These are phyloP conservation scores for Xenoacremonium recifei DNA, from an alignment of 2,329 filamentous ascomycete genomes.

Conservation along the genomic window DNA sequence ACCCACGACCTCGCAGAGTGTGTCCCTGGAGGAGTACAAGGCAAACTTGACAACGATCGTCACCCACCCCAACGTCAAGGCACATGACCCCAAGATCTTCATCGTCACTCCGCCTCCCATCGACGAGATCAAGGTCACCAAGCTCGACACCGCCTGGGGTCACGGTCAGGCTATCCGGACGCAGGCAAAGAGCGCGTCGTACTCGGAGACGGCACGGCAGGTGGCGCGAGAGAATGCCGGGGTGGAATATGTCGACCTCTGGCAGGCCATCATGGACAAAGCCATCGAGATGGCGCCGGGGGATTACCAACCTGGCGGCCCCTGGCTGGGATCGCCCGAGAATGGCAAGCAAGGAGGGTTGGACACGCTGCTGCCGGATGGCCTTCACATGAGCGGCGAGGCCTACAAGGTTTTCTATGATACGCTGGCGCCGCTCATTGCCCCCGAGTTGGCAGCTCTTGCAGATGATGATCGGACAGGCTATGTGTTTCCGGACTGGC, in stretches of 20 bases:
- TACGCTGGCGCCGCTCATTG: slow-evolving; percentile 47
- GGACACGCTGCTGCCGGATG: slow-evolving; percentile 53
- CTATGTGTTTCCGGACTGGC: slow-evolving; percentile 52
- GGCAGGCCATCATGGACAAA: slow-evolving; percentile 72
- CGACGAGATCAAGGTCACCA: slow-evolving; percentile 67
- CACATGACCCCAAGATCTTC: slow-evolving; percentile 71
- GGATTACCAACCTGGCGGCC: slow-evolving; percentile 52
- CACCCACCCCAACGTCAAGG: slow-evolving; percentile 65
- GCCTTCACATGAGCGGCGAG: slow-evolving; percentile 55
- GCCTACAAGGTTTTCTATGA: slow-evolving; percentile 54
- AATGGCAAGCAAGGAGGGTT: slow-evolving; percentile 51
- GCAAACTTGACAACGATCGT: slow-evolving; percentile 71
- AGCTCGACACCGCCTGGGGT: slow-evolving; percentile 46
- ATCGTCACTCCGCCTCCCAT: slow-evolving; percentile 81
- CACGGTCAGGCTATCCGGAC: slow-evolving; percentile 42
- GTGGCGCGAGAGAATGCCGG: slow-evolving; percentile 68
- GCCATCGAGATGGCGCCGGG: slow-evolving; percentile 57
- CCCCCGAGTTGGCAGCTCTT: slow-evolving; percentile 39
- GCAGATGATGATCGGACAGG: slow-evolving; percentile 35
- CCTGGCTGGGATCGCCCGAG: slow-evolving; percentile 49
- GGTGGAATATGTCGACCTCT: slow-evolving; percentile 74
- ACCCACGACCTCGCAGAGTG: slow-evolving; percentile 66
- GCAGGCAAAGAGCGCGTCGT: slow-evolving; percentile 49
- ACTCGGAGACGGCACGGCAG: slow-evolving; percentile 60
- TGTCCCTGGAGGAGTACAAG: slow-evolving; percentile 74